Base-by-base conservation (phyloP, 2,329 filamentous ascomycete genomes). In the Claviceps purpurea region DNA sequence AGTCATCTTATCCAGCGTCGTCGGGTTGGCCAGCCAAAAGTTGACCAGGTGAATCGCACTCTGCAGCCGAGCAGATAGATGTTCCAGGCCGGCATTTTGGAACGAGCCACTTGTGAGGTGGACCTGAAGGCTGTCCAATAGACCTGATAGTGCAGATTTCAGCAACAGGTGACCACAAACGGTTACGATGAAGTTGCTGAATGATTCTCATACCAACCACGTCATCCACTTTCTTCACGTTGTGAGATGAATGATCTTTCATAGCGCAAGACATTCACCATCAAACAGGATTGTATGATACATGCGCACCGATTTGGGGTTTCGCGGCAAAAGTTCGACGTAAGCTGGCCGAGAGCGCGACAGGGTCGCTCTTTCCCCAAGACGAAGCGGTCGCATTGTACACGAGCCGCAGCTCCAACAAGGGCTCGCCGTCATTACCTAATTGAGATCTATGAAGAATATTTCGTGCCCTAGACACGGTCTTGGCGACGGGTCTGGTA, bases 31-130 rank as follows among this genome's bases (percentile, higher is more conserved):
- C 18, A 53, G 14, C 51, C 51, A 53, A n/a, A 53, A 16, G 37
- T 57, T 61, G 34, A 59, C 54, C 4, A 57, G 54, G 11, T 58
- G 54, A 30, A 66, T 58, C 18, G 65, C 58, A 38, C 59, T 58
- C 3, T 57, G 56, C 8, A 70, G 52, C 20, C 67, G 64, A 7
- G 59, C 60, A 5, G 64, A 53, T 14, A 71, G 59, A 8, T 60
- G 47, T 74, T 52, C 78, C 77, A 44, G 70, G 58, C 47, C 58
- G 66, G 26, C 76, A 71, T 50, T 46, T 24, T 61, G 57, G 16
- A 48, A 50, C 5, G 50, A 24, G 20, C 22, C 5, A 18, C 18
- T 52, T 5, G 51, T 49, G 3, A 68, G 49, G 40, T 56, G 61
- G 10, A 58, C 52, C 14, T 61, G 56, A 14, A 68, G 59, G 5